Percentiles rank a stretch among this genome's conserved stretches.
Evolutionary conservation across 305 asterid genomes (phyloP).

Genomic region (Fraxinus sp.): DNA sequence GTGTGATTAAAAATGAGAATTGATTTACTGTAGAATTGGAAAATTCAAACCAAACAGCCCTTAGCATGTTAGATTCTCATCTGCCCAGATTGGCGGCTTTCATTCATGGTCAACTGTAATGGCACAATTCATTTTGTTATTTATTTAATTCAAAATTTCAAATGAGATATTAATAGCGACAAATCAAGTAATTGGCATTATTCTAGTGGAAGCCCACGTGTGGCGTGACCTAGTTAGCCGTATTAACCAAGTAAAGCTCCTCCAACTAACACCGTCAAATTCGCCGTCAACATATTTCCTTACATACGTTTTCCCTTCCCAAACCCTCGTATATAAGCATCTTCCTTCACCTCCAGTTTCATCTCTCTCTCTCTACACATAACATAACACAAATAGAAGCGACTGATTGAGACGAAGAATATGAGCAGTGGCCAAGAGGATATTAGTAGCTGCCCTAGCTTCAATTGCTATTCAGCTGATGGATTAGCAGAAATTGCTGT

Average conservation of each 20-base stretch:
- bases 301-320: background rate
- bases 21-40: too few species aligned
- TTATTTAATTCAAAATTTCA: background rate
- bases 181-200: background rate
- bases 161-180: too few species aligned
- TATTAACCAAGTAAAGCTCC: background rate
- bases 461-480: conserved; percentile 50
- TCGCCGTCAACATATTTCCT: background rate
- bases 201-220: conserved; percentile 30
- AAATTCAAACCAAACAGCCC: too few species aligned
- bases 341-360: conserved; percentile 9
- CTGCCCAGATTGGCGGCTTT: background rate
- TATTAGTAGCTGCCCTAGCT: conserved; percentile 44
- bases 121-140: background rate
- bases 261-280: conserved; percentile 4
- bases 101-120: background rate
- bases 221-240: conserved; percentile 8
- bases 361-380: background rate
- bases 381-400: background rate
- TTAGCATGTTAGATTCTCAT: background rate
- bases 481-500: conserved; percentile 44
- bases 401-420: background rate
- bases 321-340: conserved; percentile 22
- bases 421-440: conserved; percentile 29
- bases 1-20: too few species aligned